Evolutionary conservation across 768 basidiomycete genomes (phyloP).

Genomic region (Leccinum broughii): DNA sequence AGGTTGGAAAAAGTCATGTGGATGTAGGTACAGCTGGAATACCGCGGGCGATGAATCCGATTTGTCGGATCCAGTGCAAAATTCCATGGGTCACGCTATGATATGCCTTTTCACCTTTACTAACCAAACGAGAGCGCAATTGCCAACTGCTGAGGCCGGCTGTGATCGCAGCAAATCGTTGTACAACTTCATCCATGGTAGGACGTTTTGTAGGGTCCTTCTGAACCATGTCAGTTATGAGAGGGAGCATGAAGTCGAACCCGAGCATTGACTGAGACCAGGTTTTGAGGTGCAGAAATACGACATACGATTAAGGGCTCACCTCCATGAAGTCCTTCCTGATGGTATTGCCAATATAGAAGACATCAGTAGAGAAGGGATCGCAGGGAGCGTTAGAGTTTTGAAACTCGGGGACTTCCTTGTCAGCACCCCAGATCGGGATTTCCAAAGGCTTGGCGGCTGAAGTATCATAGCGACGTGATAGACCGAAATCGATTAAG

Average conservation of each 20-base stretch:
- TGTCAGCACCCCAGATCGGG: not conserved
- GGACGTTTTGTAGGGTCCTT: slow-evolving; percentile 39
- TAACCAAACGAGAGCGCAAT: slow-evolving; percentile 30
- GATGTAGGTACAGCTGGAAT: slow-evolving; percentile 22
- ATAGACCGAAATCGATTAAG: not conserved
- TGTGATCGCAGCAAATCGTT: not conserved
- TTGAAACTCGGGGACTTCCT: not conserved
- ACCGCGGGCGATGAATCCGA: slow-evolving; percentile 17
- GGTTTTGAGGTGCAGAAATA: not conserved
- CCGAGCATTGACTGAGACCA: slow-evolving; percentile 1
- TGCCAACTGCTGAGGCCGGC: slow-evolving; percentile 22
- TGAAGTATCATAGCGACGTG: not conserved
- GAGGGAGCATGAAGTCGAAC: slow-evolving; percentile 34
- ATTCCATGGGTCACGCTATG: slow-evolving; percentile 5
- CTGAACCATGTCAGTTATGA: slow-evolving; percentile 41
- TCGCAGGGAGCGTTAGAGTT: not conserved
- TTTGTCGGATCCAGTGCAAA: slow-evolving; percentile 27
- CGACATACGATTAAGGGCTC: rapidly evolving
- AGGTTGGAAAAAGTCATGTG: not conserved
- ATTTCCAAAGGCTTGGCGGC: not conserved
- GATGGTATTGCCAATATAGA: not conserved
- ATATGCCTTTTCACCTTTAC: slow-evolving; percentile 1
- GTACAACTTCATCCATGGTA: slow-evolving; percentile 35
- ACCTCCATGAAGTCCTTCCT: not conserved
- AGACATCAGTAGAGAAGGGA: not conserved